Evolutionary conservation across 2,329 filamentous ascomycete genomes (phyloP).

Genomic region (Cordyceps fumosorosea): DNA sequence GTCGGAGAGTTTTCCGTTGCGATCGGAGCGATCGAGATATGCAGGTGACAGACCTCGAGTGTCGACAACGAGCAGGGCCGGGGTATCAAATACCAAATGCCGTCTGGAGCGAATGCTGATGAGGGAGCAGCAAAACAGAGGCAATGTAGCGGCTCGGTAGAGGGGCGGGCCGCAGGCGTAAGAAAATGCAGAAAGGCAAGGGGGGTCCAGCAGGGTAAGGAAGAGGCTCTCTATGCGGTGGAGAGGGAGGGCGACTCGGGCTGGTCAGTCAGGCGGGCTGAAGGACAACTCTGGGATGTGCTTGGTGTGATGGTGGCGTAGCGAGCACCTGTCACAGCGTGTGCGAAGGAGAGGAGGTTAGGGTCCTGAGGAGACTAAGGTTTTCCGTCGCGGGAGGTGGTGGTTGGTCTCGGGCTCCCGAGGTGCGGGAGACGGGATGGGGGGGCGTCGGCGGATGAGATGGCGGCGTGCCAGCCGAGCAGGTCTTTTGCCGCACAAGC

Average conservation of each 20-base stretch:
- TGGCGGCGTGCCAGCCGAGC: background rate
- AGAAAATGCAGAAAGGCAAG: background rate
- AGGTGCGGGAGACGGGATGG: constrained; percentile 4
- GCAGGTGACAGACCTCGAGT: background rate
- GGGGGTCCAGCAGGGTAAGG: background rate
- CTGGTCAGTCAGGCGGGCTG: background rate
- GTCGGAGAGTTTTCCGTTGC: background rate
- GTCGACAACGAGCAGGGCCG: background rate
- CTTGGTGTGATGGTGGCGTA: background rate
- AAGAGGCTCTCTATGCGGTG: background rate
- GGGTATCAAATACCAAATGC: background rate
- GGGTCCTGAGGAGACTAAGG: background rate
- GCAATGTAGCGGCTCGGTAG: background rate
- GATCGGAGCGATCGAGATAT: background rate
- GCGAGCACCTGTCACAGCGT: background rate
- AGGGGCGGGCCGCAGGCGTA: constrained; percentile 1
- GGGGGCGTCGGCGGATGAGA: background rate
- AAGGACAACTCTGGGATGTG: background rate
- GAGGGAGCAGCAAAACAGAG: constrained; percentile 1
- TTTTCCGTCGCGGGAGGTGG: background rate
- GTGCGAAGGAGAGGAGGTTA: background rate
- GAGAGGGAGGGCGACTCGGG: background rate
- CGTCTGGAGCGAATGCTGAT: background rate
- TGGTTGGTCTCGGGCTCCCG: constrained; percentile 3
- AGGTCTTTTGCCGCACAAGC: background rate